A percentile compares a stretch with the other conserved stretches of the same genome.
These are phyloP conservation scores for Cryptococcus amylolentus DNA, from an alignment of 1,284 basidiomycete species.

Conservation along the genomic window DNA sequence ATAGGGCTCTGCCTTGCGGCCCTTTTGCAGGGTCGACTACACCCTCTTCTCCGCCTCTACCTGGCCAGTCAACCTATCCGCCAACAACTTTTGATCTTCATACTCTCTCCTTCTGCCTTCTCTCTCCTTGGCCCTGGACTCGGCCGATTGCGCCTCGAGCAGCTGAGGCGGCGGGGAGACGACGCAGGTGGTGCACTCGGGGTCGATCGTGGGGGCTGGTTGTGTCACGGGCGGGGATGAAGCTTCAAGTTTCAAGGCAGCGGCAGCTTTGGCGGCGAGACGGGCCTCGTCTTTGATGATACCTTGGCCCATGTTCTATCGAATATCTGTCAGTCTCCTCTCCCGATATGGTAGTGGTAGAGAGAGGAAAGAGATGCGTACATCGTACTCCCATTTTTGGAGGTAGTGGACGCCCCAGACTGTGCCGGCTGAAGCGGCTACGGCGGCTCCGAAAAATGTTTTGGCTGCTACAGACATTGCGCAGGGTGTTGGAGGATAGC, in stretches of 20 bases:
- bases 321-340: background rate
- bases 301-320: slow-evolving; percentile 82
- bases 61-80: slow-evolving; percentile 19
- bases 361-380: slow-evolving; percentile 42
- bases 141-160: slow-evolving; percentile 33
- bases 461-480: slow-evolving; percentile 73
- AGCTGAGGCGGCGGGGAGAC: slow-evolving; percentile 42
- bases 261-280: slow-evolving; percentile 32
- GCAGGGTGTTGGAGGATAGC: background rate
- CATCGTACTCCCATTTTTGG: slow-evolving; percentile 80
- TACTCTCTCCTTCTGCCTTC: slow-evolving; percentile 34
- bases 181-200: slow-evolving; percentile 41
- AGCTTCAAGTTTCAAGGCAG: slow-evolving; percentile 7
- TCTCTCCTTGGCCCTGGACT: slow-evolving; percentile 31
- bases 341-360: background rate
- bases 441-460: slow-evolving; percentile 66
- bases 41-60: slow-evolving; percentile 13
- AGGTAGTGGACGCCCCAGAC: slow-evolving; percentile 90
- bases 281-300: slow-evolving; percentile 83
- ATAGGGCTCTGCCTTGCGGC: background rate
- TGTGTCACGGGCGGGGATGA: slow-evolving; percentile 14
- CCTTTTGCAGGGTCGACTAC: background rate
- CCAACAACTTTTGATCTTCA: slow-evolving; percentile 36
- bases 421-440: slow-evolving; percentile 64
- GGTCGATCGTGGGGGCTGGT: slow-evolving; percentile 34